Evolutionary conservation across 2,329 filamentous ascomycete species (phyloP).

Genomic region (Microthyrium microscopicum): DNA sequence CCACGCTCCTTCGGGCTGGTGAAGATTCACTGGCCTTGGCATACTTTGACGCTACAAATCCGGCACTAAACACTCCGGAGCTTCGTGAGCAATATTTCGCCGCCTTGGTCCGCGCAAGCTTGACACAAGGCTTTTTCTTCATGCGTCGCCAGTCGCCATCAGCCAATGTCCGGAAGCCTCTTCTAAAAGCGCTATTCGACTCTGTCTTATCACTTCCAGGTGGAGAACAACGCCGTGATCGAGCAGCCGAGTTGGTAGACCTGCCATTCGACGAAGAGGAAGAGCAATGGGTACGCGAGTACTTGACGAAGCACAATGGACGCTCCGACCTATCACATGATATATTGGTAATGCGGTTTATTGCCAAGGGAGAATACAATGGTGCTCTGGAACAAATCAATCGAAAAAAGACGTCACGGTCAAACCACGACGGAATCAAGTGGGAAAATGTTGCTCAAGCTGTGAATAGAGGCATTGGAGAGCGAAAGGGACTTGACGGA

Average conservation of each 20-base stretch:
- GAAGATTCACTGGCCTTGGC: conserved; percentile 43
- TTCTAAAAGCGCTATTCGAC: conserved; percentile 50
- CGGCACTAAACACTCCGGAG: conserved; percentile 46
- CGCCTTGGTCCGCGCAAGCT: conserved; percentile 48
- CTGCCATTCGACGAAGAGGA: conserved; percentile 56
- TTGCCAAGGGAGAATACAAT: conserved; percentile 46
- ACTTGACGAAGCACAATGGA: conserved; percentile 41
- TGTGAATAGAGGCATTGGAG: conserved; percentile 19
- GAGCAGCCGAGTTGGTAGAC: conserved; percentile 53
- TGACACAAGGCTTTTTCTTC: conserved; percentile 60
- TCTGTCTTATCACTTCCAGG: conserved; percentile 18
- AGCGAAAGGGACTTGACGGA: conserved; percentile 13
- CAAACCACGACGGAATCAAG: conserved; percentile 31
- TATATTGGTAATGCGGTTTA: conserved; percentile 55
- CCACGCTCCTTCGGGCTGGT: conserved; percentile 44
- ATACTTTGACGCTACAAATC: conserved; percentile 63
- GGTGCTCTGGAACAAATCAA: conserved; percentile 23
- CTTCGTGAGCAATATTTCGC: conserved; percentile 52
- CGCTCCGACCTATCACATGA: conserved; percentile 49
- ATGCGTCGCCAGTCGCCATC: conserved; percentile 44
- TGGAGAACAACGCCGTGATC: conserved; percentile 30
- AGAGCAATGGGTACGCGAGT: conserved; percentile 58
- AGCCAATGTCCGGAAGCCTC: conserved; percentile 36
- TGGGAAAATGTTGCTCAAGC: conserved; percentile 30
- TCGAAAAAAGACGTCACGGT: conserved; percentile 19